Evolutionary conservation across 2,329 filamentous ascomycete species (phyloP), one percentile per base, ranked within the genome.

Genomic region (Aspergillus caelatus): DNA sequence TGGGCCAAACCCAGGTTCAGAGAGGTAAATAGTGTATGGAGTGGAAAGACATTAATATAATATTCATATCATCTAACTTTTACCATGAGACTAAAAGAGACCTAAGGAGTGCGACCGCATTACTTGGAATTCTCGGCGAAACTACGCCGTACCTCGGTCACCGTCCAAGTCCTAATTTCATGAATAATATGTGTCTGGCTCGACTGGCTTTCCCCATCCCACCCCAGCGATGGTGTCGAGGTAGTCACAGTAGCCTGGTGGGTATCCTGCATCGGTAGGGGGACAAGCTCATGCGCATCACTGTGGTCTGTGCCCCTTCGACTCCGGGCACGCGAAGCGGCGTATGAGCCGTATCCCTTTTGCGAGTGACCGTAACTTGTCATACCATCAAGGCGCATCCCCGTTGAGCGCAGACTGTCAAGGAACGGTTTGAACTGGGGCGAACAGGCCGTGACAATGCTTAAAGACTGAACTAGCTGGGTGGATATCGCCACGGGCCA

Each of bases 391-490:
- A 74, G 53, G 3, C 67, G 63, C 71, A 76, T 73, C 41, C 72
- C 72, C 2, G 70, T 69, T 19, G 74, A 74, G 30, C 70, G 72
- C 8, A 76, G 67, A 12, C 66, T 71, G 21, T 72, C 69, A n/a
- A 75, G 61, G 60, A 76, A 73, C 0, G 71, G 71, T 26, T 75
- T 75, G 62, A 76, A 72, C 46, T 75, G 72, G 2, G 74, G 72
- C 7, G 72, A 64, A 30, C 73, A 75, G 3, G 73, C 67, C 7
- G 71, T 73, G 26, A 75, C 61, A 10, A 75, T 74, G 60, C 72
- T 73, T n/a, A 74, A 48, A 19, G 58, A 62, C 58, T 72, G 71
- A 4, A 66, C 58, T 43, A 70, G 55, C 52, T 71, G 65, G 1
- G 66, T 66, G 0, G 62, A 63, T 19, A 74, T 48, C 0, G 59